Conservation (phyloP, 2,329 filamentous ascomycete species). For the Chalaropsis thielavioides region DNA sequence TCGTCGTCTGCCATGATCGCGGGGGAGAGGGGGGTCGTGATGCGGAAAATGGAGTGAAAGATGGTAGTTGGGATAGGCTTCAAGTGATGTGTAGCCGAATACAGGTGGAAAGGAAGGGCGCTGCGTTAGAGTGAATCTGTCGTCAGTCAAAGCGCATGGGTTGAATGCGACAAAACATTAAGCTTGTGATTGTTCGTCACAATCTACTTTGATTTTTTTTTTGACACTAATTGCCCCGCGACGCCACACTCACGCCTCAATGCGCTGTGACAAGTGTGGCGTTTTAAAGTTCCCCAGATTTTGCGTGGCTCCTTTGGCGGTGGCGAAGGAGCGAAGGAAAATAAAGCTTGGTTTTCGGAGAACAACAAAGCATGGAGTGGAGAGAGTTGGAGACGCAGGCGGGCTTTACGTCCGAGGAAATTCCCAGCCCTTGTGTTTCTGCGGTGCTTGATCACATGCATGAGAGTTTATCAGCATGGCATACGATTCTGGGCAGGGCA, state of each 20-base stretch:
- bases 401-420: not conserved
- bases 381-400: not conserved
- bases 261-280: not conserved
- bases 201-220: not conserved
- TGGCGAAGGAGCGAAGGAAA: not conserved
- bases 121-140: too few relatives aligned
- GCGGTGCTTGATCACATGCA: not conserved
- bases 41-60: slow-evolving; percentile 11
- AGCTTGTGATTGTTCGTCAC: not conserved
- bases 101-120: too few relatives aligned
- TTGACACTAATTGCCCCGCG: not conserved
- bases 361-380: not conserved
- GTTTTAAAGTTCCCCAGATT: not conserved
- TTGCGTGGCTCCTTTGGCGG: not conserved
- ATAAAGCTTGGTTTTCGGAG: not conserved
- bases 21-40: not conserved
- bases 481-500: not conserved
- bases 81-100: too few relatives aligned
- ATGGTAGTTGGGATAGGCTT: not conserved
- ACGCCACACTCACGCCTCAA: slow-evolving; percentile 3
- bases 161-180: too few relatives aligned
- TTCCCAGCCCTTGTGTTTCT: not conserved
- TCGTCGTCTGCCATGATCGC: slow-evolving; percentile 37
- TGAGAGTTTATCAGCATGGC: not conserved
- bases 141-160: too few relatives aligned